Percentiles rank a stretch among this genome's conserved stretches.
Conservation (phyloP, 1,139 yeast genomes). For the Sugiyamaella grinbergsii region DNA sequence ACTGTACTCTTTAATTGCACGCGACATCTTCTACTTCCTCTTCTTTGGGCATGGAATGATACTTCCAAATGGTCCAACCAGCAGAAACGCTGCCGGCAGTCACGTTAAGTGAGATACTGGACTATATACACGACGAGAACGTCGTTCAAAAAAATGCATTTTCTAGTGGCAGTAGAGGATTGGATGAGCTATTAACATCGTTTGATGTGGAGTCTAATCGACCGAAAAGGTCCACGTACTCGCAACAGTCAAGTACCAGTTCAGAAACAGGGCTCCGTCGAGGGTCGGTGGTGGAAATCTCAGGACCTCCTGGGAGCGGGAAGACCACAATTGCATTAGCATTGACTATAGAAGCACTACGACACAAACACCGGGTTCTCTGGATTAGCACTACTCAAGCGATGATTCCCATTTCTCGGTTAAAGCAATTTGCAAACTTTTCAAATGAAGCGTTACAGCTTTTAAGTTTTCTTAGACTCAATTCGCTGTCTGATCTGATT, state of each 20-base stretch:
- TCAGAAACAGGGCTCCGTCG: constrained; percentile 17
- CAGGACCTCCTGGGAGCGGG: constrained; percentile 90
- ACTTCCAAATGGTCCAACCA: not conserved
- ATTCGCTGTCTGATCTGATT: constrained; percentile 23
- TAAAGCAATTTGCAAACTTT: constrained; percentile 18
- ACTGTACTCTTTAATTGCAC: no score
- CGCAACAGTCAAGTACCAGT: constrained; percentile 5
- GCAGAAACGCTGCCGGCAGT: constrained; percentile 8
- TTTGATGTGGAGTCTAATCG: no score
- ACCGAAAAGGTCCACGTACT: not conserved
- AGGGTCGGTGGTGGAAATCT: constrained; percentile 28
- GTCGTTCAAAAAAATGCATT: constrained; percentile 3
- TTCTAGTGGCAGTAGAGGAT: constrained; percentile 7
- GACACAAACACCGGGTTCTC: constrained; percentile 25
- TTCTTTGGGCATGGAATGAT: no score
- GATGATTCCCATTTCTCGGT: constrained; percentile 23
- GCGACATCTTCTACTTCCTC: no score
- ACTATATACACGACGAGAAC: constrained; percentile 5
- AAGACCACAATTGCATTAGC: constrained; percentile 83
- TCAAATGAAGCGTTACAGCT: constrained; percentile 13
- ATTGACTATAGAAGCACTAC: constrained; percentile 62
- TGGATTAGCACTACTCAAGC: constrained; percentile 28
- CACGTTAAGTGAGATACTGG: constrained; percentile 7
- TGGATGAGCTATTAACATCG: constrained; percentile 8
- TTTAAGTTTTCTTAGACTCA: constrained; percentile 19